These are phyloP conservation scores for Pseudophaeomoniella oleicola DNA, from an alignment of 2,329 filamentous ascomycete species.

Conservation along the genomic window DNA sequence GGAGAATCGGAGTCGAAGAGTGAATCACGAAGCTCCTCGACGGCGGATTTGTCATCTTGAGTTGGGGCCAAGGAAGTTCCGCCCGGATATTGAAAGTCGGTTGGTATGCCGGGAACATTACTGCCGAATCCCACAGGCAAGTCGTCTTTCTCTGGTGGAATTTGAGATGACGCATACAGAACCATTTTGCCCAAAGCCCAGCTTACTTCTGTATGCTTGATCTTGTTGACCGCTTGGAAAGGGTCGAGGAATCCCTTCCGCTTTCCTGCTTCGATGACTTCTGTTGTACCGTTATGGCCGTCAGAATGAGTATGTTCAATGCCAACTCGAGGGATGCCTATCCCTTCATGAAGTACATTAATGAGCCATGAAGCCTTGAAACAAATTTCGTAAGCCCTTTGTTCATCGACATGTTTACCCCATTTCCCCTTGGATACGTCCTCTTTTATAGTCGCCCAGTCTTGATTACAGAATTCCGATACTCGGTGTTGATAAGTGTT, in stretches of 20 bases:
- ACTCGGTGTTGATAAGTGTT: slow-evolving; percentile 78
- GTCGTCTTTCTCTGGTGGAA: slow-evolving; percentile 48
- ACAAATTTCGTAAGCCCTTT: slow-evolving; percentile 73
- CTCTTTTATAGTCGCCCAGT: slow-evolving; percentile 63
- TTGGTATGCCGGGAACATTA: slow-evolving; percentile 54
- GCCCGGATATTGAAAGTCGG: slow-evolving; percentile 68
- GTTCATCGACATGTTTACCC: slow-evolving; percentile 58
- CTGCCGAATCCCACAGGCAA: slow-evolving; percentile 85
- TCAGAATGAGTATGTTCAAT: slow-evolving; percentile 40
- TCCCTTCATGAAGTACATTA: slow-evolving; percentile 88
- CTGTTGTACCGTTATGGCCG: slow-evolving; percentile 57
- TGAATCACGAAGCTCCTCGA: slow-evolving; percentile 44
- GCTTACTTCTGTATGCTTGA: slow-evolving; percentile 80
- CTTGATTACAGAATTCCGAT: slow-evolving; percentile 65
- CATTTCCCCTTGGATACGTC: slow-evolving; percentile 52
- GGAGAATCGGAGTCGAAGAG: slow-evolving; percentile 53
- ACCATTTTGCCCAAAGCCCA: slow-evolving; percentile 98
- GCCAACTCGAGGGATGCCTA: slow-evolving; percentile 76
- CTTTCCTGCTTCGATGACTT: slow-evolving; percentile 52
- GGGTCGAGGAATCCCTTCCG: slow-evolving; percentile 64
- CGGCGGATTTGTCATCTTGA: slow-evolving; percentile 16
- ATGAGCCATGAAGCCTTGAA: slow-evolving; percentile 99
- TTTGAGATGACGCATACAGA: slow-evolving; percentile 79
- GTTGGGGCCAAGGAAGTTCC: slow-evolving; percentile 10
- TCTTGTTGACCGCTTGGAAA: slow-evolving; percentile 87